Evolutionary conservation across 371 early-diverging fungal genomes (phyloP).

Genomic region (Dinochytrium kinnereticum): DNA sequence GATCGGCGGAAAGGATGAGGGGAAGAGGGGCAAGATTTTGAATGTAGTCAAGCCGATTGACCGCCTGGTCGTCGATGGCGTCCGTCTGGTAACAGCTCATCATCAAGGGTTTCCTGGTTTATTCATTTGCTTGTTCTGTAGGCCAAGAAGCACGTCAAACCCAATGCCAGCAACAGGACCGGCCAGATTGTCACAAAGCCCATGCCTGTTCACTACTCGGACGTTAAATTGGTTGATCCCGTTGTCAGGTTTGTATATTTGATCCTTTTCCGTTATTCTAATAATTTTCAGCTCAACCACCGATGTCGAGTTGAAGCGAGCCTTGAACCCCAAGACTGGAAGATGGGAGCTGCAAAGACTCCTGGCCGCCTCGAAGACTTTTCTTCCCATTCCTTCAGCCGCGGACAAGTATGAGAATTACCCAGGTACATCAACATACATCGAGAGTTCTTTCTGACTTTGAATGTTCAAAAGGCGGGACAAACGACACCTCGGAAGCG

Average conservation of each 20-base stretch:
- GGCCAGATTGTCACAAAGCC: constrained; percentile 62
- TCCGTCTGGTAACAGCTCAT: constrained; percentile 56
- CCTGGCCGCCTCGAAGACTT: background rate
- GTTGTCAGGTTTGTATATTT: constrained; percentile 38
- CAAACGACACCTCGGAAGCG: constrained; percentile 28
- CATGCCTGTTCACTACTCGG: constrained; percentile 72
- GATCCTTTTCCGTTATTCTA: background rate
- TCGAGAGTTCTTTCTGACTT: background rate
- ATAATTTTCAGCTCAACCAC: background rate
- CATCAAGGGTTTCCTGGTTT: background rate
- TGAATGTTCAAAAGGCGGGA: background rate
- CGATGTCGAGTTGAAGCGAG: background rate
- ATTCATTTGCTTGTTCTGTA: constrained; percentile 14
- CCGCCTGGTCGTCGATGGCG: constrained; percentile 59
- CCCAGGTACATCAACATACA: background rate
- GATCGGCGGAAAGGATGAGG: constrained; percentile 59
- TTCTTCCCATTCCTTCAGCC: background rate
- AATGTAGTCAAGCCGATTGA: constrained; percentile 62
- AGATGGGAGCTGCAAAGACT: background rate
- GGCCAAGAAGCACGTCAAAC: constrained; percentile 61
- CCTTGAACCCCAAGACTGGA: background rate
- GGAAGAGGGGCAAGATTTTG: constrained; percentile 62
- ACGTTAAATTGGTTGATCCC: constrained; percentile 72
- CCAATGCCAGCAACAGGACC: constrained; percentile 44
- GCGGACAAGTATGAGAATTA: background rate